Percentiles rank a stretch among this genome's conserved stretches.
Conservation (phyloP, 2,329 filamentous ascomycete species). For the Nectriaceae sp. region DNA sequence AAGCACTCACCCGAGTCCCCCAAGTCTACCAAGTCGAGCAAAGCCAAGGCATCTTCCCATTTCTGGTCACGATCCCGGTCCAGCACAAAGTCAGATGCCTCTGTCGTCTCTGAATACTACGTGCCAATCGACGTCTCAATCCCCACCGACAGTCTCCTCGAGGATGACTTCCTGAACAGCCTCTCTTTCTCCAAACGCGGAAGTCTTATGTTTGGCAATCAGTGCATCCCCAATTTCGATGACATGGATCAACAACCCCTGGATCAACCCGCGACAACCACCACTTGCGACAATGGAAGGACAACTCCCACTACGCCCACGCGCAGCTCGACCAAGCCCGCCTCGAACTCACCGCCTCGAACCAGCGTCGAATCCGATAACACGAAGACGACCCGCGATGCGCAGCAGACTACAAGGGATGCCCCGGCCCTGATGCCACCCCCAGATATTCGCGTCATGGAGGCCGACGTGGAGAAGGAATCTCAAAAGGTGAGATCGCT, state of each 20-base stretch:
- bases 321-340: constrained; percentile 9
- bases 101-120: constrained; percentile 36
- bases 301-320: constrained; percentile 21
- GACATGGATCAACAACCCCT: constrained; percentile 13
- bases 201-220: constrained; percentile 62
- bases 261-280: constrained; percentile 8
- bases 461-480: constrained; percentile 60
- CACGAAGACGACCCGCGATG: constrained; percentile 15
- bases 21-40: constrained; percentile 17
- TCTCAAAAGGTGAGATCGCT: constrained; percentile 69
- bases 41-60: constrained; percentile 16
- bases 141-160: constrained; percentile 57
- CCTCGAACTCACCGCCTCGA: constrained; percentile 22
- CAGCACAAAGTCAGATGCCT: constrained; percentile 27
- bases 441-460: constrained; percentile 55
- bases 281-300: constrained; percentile 14
- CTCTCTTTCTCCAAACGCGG: constrained; percentile 65
- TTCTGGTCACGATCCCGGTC: constrained; percentile 29
- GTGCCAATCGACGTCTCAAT: constrained; percentile 58
- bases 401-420: constrained; percentile 11
- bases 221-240: constrained; percentile 32
- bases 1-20: constrained; percentile 18
- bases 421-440: constrained; percentile 26
- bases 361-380: constrained; percentile 26
- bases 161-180: constrained; percentile 57